Evolutionary conservation across 2,329 filamentous ascomycete species (phyloP).

Genomic region (Diaporthe sp.): DNA sequence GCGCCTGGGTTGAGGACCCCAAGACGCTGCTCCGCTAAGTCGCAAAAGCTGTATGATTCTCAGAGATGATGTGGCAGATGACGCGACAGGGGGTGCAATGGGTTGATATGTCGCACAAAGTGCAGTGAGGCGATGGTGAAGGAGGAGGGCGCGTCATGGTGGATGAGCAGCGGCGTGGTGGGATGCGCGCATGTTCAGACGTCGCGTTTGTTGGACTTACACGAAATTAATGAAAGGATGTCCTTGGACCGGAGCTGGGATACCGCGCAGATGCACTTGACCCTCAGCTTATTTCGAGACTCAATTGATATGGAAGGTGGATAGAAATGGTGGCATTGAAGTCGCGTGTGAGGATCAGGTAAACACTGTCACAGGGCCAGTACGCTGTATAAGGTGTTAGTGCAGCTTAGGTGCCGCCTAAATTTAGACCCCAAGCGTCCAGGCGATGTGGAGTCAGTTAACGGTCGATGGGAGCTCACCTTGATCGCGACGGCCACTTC

Average conservation of each 20-base stretch:
- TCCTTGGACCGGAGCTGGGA: neutral
- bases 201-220: constrained; percentile 5
- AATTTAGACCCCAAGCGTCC: neutral
- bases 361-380: constrained; percentile 14
- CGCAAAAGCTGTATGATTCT: constrained; percentile 28
- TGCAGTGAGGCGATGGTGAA: neutral
- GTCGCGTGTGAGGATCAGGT: constrained; percentile 11
- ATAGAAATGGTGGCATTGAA: neutral
- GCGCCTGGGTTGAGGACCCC: constrained; percentile 32
- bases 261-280: neutral
- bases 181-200: neutral
- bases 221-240: neutral
- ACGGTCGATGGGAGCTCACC: neutral
- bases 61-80: constrained; percentile 15
- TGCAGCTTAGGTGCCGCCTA: neutral
- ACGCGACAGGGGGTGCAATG: neutral
- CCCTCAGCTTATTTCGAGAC: neutral
- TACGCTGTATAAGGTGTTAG: neutral
- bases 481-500: neutral
- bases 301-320: constrained; percentile 1
- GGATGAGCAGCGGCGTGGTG: neutral
- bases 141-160: neutral
- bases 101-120: neutral
- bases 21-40: constrained; percentile 26
- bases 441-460: neutral